Evolutionary conservation across 2,329 filamentous ascomycete species (phyloP), one percentile per base, ranked within the genome.

Genomic region (Sporothrix luriei): DNA sequence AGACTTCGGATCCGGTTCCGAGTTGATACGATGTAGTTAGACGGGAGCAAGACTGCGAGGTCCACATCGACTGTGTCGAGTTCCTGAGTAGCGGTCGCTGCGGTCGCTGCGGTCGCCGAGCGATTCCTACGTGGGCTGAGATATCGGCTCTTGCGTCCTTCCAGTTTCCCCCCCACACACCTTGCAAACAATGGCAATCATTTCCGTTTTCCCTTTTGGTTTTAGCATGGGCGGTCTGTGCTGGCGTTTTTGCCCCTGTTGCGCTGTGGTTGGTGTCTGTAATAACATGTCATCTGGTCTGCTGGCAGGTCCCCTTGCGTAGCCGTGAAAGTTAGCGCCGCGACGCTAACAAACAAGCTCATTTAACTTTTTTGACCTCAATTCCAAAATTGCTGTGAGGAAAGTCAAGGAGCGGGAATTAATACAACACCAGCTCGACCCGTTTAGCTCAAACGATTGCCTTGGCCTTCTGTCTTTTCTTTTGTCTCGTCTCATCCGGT

Each of bases 361-460:
- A 61, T 61, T 61, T 61, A 61, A 61, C 57, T 46, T 52, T 24
- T 21, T 26, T 48, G 59, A 43, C 11, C 59, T 49, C 33, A 55
- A 49, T 64, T 64, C 48, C 40, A 24, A 59, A 24, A 7, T n/a
- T 19, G 19, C 10, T 14, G 6, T n/a, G 21, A 33, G 4, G 29
- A 59, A 29, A 40, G 14, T 3, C 14, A 33, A 55, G 13, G 55
- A 43, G 55, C 55, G 55, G 19, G 29, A 24, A 59, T 33, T 19
- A 43, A 40, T 19, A 40, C 19, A 55, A 19, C 19, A 55, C 52
- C n/a, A n/a, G n/a, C n/a, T n/a, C n/a, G n/a, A 19, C 26, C 29
- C n/a, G 16, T 9, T 38, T 49, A 4, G 48, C 16, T n/a, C 29
- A 11, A 14, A 43, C 29, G 43, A 46, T 46, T 14, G 43, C 4